Base-by-base conservation (phyloP, 208 protist genomes). In the Leishmania lainsoni region DNA sequence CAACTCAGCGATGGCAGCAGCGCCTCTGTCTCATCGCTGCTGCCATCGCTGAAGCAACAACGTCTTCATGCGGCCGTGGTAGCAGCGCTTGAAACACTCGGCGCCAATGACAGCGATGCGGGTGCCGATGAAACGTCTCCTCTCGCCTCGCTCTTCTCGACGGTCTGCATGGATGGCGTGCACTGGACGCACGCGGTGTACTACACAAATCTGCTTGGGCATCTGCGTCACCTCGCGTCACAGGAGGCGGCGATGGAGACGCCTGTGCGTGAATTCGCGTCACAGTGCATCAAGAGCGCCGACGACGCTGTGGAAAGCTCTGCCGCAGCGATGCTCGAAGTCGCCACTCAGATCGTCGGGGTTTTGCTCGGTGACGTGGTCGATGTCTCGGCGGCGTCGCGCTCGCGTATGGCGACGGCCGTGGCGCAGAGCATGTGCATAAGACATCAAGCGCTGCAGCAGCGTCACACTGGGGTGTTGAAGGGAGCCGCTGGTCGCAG, bases 161-260 rank as follows among this genome's bases (percentile, higher is more conserved):
- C 81, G 4, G 76, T 87, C 32, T 52, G 78, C 58, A 78, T 87
- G 26, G 81, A 90, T 52, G 81, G 83, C 54, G 78, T 48, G 49
- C 79, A 87, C 81, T 90, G 87, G 87, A 68, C 72, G 20, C 80
- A 84, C 68, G 79, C 84, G 16, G 87, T 90, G 71, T 87, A 81
- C 58, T 81, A 81, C 70, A 77, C 75, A 8, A 83, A 85, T 26
- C 74, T 88, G 20, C 54, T 88, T 1, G 76, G 65, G 5, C 68
- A 87, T 59, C 66, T 84, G 17, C 84, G 75, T 17, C n/a, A 65
- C 22, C 65, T 87, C 61, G 75, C 79, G 32, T 71, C 26, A 39
- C n/a, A 1, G 32, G 29, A 48, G 39, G n/a, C 78, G 54, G 68
- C 78, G 68, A 17, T 52, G 71, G 16, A 48, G 54, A 63, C 35